Conservation (phyloP, 2,329 filamentous ascomycete genomes). For the Bertia moriformis region DNA sequence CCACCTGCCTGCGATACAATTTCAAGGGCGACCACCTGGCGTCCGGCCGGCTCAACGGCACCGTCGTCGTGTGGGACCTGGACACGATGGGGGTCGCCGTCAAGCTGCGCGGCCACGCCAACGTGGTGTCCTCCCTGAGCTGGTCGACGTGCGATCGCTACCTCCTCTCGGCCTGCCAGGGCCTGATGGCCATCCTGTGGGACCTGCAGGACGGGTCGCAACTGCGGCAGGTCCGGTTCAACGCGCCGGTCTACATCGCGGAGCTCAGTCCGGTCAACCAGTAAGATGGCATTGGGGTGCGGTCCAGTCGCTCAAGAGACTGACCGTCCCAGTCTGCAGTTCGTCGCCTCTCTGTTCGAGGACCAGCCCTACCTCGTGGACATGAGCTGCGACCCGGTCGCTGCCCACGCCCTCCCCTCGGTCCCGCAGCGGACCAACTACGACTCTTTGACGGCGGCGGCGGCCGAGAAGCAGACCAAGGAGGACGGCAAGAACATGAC, state of each 20-base stretch:
- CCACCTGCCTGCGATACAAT: conserved; percentile 69
- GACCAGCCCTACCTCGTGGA: conserved; percentile 83
- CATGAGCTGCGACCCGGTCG: conserved; percentile 50
- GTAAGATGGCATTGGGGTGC: conserved; percentile 28
- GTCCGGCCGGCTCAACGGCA: conserved; percentile 84
- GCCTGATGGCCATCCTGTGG: conserved; percentile 95
- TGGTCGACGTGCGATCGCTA: conserved; percentile 90
- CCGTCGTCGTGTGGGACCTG: conserved; percentile 88
- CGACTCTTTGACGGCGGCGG: conserved; percentile 55
- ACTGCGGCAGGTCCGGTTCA: conserved; percentile 74
- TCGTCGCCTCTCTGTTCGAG: conserved; percentile 86
- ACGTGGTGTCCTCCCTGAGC: conserved; percentile 83
- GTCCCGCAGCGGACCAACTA: conserved; percentile 61
- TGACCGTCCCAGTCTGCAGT: conserved; percentile 63
- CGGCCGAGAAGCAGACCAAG: conserved; percentile 70
- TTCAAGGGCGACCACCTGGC: conserved; percentile 88
- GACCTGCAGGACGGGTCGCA: conserved; percentile 60
- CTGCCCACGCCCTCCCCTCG: conserved; percentile 68
- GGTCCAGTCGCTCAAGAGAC: neutral
- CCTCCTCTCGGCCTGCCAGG: conserved; percentile 80
- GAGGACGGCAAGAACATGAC: conserved; percentile 92
- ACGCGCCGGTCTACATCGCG: conserved; percentile 86
- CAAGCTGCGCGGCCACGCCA: conserved; percentile 83
- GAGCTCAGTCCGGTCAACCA: conserved; percentile 86
- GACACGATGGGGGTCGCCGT: conserved; percentile 94